These are phyloP conservation scores for Selaginella tamariscina DNA, from an alignment of 75 land plant genomes.

Conservation along the genomic window DNA sequence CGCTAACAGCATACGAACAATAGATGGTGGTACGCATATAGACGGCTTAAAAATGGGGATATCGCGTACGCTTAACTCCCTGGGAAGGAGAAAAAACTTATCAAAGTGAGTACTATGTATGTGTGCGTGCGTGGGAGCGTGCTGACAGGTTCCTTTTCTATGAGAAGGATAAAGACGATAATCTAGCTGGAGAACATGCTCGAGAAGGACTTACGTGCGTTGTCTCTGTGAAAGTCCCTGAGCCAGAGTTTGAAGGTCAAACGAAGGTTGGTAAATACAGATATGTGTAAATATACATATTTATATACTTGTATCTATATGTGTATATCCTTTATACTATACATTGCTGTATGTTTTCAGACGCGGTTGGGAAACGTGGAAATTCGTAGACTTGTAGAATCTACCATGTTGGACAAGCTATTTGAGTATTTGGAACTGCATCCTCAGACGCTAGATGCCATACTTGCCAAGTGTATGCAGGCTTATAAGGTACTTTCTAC, in stretches of 20 bases:
- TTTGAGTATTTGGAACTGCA: conserved; percentile 93
- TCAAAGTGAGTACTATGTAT: conserved; percentile 44
- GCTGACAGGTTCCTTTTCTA: not conserved
- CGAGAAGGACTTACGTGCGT: conserved; percentile 93
- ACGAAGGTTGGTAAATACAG: conserved; percentile 90
- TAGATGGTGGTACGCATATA: conserved; percentile 95
- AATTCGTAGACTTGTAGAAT: conserved; percentile 85
- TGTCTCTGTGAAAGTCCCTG: conserved; percentile 89
- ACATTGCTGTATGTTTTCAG: conserved; percentile 20
- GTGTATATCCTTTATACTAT: no score
- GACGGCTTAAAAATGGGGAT: conserved; percentile 86
- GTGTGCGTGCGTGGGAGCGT: not conserved
- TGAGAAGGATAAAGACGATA: conserved; percentile 86
- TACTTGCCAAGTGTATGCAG: conserved; percentile 87
- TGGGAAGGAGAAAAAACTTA: conserved; percentile 77
- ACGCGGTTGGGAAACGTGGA: conserved; percentile 97
- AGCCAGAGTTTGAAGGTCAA: conserved; percentile 99
- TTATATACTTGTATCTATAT: no score
- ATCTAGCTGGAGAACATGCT: conserved; percentile 89
- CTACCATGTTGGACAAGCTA: conserved; percentile 66
- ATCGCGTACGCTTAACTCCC: conserved; percentile 69
- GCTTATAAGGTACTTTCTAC: conserved; percentile 80
- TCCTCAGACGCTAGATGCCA: conserved; percentile 75
- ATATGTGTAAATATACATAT: no score
- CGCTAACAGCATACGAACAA: conserved; percentile 94